Conservation (phyloP, 1,284 basidiomycete species). For the Ganoderma resinaceum region DNA sequence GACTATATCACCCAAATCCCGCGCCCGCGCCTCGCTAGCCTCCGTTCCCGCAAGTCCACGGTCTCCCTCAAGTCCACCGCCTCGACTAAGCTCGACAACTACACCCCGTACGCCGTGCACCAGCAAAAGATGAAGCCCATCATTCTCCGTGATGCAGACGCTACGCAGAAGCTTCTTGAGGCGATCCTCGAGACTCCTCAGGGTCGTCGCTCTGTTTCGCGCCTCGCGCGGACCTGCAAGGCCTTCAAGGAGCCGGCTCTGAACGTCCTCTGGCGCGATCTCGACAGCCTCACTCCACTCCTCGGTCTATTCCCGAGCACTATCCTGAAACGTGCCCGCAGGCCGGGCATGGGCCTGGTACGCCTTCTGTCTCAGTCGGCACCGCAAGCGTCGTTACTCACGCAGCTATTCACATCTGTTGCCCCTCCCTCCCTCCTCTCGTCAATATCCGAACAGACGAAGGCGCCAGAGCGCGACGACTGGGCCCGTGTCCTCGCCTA, state of each 20-base stretch:
- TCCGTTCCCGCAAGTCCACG: constrained; percentile 44
- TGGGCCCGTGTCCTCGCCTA: constrained; percentile 72
- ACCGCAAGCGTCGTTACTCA: constrained; percentile 23
- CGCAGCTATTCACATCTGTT: constrained; percentile 22
- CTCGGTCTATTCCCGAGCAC: constrained; percentile 71
- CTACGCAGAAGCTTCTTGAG: constrained; percentile 68
- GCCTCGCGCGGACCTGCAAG: constrained; percentile 76
- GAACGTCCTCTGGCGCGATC: constrained; percentile 74
- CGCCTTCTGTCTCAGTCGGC: constrained; percentile 42
- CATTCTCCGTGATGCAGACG: constrained; percentile 70
- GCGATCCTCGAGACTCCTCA: constrained; percentile 69
- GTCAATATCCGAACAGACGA: constrained; percentile 50
- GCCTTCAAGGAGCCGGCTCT: constrained; percentile 76
- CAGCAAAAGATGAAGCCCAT: constrained; percentile 59
- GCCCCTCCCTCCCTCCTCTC: constrained; percentile 17
- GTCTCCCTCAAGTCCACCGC: constrained; percentile 40
- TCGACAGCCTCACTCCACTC: constrained; percentile 76
- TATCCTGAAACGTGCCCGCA: constrained; percentile 69
- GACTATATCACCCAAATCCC: constrained; percentile 50
- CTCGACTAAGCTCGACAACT: constrained; percentile 44
- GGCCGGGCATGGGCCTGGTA: constrained; percentile 78
- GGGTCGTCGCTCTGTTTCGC: constrained; percentile 63
- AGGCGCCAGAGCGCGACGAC: constrained; percentile 65
- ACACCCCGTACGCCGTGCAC: constrained; percentile 51
- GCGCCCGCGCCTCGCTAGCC: constrained; percentile 47